These are phyloP conservation scores for Phialocephala subalpina DNA, from an alignment of 2,329 filamentous ascomycete genomes.

Conservation along the genomic window DNA sequence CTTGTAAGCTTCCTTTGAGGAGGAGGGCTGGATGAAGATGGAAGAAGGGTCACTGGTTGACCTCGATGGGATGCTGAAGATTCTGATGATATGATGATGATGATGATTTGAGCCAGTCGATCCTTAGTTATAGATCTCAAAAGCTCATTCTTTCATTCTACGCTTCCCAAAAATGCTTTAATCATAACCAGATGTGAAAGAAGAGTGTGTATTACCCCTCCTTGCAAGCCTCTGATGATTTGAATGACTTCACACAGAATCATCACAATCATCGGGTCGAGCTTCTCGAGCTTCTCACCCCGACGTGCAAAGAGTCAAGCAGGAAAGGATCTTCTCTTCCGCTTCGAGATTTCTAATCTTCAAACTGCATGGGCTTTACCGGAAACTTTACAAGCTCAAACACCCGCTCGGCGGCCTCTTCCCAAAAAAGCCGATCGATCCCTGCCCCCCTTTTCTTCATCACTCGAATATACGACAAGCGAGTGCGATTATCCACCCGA, in stretches of 20 bases:
- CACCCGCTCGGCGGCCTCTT: neutral
- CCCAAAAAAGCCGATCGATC: no score
- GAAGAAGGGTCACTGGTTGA: constrained; percentile 10
- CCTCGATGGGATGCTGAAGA: constrained; percentile 1
- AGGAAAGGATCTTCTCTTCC: neutral
- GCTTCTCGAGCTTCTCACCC: no score
- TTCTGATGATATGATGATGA: neutral
- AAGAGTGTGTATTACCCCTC: neutral
- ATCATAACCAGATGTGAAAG: neutral
- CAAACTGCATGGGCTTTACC: neutral
- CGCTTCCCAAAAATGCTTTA: neutral
- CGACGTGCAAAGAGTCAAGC: no score
- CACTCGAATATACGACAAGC: neutral
- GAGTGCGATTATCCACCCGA: neutral
- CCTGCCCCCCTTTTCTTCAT: neutral
- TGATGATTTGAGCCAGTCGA: constrained; percentile 4
- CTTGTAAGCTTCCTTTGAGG: constrained; percentile 18
- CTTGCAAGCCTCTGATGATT: neutral
- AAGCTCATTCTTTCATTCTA: neutral
- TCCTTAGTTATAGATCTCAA: neutral
- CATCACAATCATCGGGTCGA: neutral
- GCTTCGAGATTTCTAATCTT: neutral
- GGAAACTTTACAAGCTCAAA: neutral
- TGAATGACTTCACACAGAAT: no score
- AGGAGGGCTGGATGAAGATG: constrained; percentile 4